Evolutionary conservation across 306 rosid genomes (phyloP), one percentile per base, ranked within the genome.

Genomic region (Mimosa bimucronata): DNA sequence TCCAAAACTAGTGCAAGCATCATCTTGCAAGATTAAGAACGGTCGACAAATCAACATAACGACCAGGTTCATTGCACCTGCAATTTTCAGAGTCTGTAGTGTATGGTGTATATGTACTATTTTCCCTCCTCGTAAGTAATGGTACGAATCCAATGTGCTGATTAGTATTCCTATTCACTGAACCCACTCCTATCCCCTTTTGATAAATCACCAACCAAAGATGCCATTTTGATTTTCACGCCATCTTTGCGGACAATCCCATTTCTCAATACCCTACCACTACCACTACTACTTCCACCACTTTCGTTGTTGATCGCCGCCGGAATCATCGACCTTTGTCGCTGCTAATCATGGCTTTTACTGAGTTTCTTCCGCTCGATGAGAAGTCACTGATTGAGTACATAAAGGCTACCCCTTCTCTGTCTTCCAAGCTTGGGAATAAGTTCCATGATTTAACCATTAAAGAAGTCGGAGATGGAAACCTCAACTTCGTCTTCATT

Each of bases 391-490:
- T 95, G 23, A 79, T 88, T 16, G 94, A 95, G 16, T 95, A 95
- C 91, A 87, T 95, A 25, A 88, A 88, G 86, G 71, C 88, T 48
- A 88, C 88, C 7, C 97, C 98, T 9, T 26, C 87, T 18, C 91
- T 95, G 74, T 88, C 91, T 18, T 90, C 94, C 31, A 89, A 84
- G 80, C 91, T 92, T 21, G 90, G 25, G 3, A 74, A 80, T 77
- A 87, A 84, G 44, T 76, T 95, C 40, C 88, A 92, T 45, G 77
- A 81, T 74, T n/a, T 95, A 76, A 52, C 82, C 42, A 70, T 89
- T 76, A 88, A 91, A 82, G 98, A 95, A 88, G 97, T 95, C 53
- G 97, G 98, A 41, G 98, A 92, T 81, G 98, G 98, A 13, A 95
- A 95, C 84, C 92, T 92, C 67, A 95, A 95, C 66, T 89, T 92